Base-by-base conservation (phyloP, 352 stramenopile genomes). In the Globisporangium cystogenes region DNA sequence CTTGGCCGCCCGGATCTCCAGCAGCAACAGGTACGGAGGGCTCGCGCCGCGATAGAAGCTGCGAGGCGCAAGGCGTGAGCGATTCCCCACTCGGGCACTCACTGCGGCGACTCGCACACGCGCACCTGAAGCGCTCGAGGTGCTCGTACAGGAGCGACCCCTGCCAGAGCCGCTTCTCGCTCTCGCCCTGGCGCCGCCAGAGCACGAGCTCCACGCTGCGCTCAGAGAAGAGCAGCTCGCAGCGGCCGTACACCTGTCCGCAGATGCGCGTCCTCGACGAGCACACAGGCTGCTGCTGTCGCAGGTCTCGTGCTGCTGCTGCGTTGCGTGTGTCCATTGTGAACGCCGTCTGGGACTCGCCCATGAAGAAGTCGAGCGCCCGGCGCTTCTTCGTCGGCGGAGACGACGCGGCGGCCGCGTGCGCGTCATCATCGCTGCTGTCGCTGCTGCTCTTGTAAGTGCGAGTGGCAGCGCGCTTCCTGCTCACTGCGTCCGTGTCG, bases 11-110 rank as follows among this genome's bases (percentile, higher is more conserved):
- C 67, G 54, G 20, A 90, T 40, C 53, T 86, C 57, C 31, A 90
- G 36, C 45, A 90, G 57, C 26, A 83, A 42, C 59, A 86, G 73
- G 48, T 76, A 87, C 10, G 76, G 79, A 4, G 45, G 37, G n/a
- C 45, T 51, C 29, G 66, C 33, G 1, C 50, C 57, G 23, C 26
- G 56, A 11, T 67, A 65, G 15, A 75, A 77, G 40, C 72, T 82
- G 27, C 14, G 20, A 26, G 16, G n/a, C 27, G 29, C 7, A 31
- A 50, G 2, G 18, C 7, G 27, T 43, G 10, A 46, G 23, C 20
- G 1, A 33, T 1, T 10, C 29, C 12, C n/a, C 7, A 42, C 23
- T 1, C 29, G 7, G 33, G 23, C 21, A 52, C n/a, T n/a, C n/a
- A 0, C 21, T 12, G 39, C 23, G 5, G 20, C 10, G 26, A 11